phyloP scores from a whole-genome alignment of 2,329 filamentous ascomycete species.

The Alternaria gaisen region DNA sequence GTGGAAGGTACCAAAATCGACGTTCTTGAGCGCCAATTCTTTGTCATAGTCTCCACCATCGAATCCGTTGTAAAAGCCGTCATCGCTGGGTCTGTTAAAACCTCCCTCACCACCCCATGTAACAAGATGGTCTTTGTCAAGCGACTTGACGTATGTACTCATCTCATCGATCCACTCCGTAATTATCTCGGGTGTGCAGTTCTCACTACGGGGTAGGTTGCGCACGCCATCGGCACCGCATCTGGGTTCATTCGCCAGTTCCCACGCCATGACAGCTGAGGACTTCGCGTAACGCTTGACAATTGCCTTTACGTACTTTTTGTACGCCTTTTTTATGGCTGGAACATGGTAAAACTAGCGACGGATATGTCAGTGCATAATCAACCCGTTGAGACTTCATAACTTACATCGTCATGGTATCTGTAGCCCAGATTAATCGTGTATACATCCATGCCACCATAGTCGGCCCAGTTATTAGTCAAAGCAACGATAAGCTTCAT shows the following conservation, averaged over 20 bases:
- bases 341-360: constrained; percentile 53
- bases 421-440: constrained; percentile 63
- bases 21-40: constrained; percentile 58
- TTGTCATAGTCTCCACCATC: constrained; percentile 65
- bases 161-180: constrained; percentile 64
- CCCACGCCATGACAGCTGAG: constrained; percentile 63
- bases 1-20: constrained; percentile 66
- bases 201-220: constrained; percentile 40
- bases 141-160: constrained; percentile 62
- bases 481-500: constrained; percentile 64
- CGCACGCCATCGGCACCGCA: constrained; percentile 39
- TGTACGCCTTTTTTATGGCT: constrained; percentile 61
- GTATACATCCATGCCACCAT: constrained; percentile 68
- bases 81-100: constrained; percentile 38
- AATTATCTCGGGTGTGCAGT: constrained; percentile 52
- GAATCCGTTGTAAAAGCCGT: constrained; percentile 52
- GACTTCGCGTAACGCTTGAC: constrained; percentile 61
- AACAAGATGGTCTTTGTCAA: constrained; percentile 63
- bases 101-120: constrained; percentile 63
- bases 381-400: background rate
- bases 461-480: constrained; percentile 68
- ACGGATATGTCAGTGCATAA: background rate
- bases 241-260: constrained; percentile 61
- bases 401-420: constrained; percentile 60
- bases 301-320: constrained; percentile 60